A percentile compares a stretch with the other conserved stretches of the same genome.
phyloP scores from a whole-genome alignment of 306 rosid species.

The Geum urbanum region DNA sequence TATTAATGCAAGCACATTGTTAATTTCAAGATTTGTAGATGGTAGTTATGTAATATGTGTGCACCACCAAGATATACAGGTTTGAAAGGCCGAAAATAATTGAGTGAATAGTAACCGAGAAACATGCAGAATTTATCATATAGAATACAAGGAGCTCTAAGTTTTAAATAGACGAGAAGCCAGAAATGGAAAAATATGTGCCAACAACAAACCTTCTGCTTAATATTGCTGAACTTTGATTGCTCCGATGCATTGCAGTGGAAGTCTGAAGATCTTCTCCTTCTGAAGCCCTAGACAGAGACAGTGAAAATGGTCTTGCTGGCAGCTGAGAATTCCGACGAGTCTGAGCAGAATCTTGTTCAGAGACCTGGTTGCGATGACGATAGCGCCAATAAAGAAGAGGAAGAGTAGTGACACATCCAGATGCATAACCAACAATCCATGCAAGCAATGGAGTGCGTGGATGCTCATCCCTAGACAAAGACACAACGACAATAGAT shows the following conservation, averaged over 20 bases:
- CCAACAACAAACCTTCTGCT: conserved; percentile 61
- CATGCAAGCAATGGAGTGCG: conserved; percentile 76
- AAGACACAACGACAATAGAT: conserved; percentile 64
- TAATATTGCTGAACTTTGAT: conserved; percentile 41
- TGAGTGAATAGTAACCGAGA: not conserved
- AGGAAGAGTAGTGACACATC: conserved; percentile 90
- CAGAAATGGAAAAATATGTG: not conserved
- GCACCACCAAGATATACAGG: conserved; percentile 1
- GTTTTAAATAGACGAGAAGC: not conserved
- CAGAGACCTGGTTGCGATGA: conserved; percentile 66
- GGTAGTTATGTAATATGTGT: not conserved
- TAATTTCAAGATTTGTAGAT: not conserved
- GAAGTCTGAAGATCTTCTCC: conserved; percentile 57
- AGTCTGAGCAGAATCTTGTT: conserved; percentile 59
- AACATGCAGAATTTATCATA: not conserved
- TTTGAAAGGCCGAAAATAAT: not conserved
- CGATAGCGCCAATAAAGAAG: conserved; percentile 90
- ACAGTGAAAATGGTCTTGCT: conserved; percentile 59
- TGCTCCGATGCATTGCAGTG: conserved; percentile 44
- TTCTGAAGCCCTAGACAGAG: conserved; percentile 62
- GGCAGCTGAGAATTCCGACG: conserved; percentile 72
- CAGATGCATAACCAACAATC: conserved; percentile 88
- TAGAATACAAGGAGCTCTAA: not conserved
- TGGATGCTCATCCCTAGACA: conserved; percentile 82
- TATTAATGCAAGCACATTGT: not conserved